Evolutionary conservation across 805 yeast genomes (phyloP), one percentile per base, ranked within the genome.

Genomic region (Millerago galiae): DNA sequence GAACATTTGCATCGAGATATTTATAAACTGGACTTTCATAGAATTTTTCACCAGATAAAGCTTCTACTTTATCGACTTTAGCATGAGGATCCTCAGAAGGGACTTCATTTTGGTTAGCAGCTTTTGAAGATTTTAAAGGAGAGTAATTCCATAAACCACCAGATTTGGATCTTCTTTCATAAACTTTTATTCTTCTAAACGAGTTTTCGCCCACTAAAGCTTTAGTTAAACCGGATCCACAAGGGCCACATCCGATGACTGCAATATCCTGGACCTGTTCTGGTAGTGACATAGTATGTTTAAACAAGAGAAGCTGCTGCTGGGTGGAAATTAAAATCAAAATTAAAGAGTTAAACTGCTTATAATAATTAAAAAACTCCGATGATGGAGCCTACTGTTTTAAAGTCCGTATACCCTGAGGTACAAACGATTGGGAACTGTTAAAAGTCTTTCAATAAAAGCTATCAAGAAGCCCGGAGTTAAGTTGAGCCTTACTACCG

Each of bases 131-230:
- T 33, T 56, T 56, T 9, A 37, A 34, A 3, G 43, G 43, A 1
- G 60, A 52, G 34, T 70, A 82, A 55, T 78, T 74, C 96, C 96
- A 87, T 8, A 86, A 64, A 0, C 96, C 96, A 12, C 95, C 95
- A n/a, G 74, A 56, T n/a, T 61, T 58, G 8, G 63, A 50, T 47
- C 83, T 70, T 37, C 73, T 66, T 49, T 85, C 95, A 54, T 71
- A 83, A 5, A 83, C 67, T 21, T 72, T 75, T 37, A 85, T 67
- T 35, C 59, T 54, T 28, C 68, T 62, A 48, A 74, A 72, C 3
- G 63, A 56, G 1, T 60, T 53, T 50, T 81, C 89, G 9, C 67
- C 71, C 8, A 74, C 49, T 10, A 86, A 65, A 0, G 89, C 86
- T 44, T 79, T 76, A 0, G 85, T 78, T 3, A 75, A 65, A 0